These are phyloP conservation scores for Dillenia suffruticosa DNA, from an alignment of 164 flowering plant species.

Conservation along the genomic window DNA sequence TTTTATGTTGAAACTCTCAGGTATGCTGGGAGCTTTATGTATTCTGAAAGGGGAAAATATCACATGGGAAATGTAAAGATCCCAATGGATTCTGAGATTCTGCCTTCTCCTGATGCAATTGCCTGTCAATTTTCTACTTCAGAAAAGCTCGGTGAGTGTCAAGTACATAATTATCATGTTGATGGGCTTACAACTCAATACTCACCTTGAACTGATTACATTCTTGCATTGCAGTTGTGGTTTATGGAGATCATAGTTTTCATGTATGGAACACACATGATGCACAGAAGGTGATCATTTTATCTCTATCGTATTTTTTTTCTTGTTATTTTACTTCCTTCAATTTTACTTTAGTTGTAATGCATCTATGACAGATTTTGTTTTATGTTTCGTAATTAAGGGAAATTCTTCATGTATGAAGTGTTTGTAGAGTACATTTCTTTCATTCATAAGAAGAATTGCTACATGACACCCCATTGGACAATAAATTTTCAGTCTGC, in stretches of 20 bases:
- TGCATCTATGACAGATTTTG: neutral
- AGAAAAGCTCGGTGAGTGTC: constrained; percentile 57
- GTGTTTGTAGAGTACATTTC: neutral
- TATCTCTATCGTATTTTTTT: neutral
- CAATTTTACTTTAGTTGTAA: neutral
- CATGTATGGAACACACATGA: constrained; percentile 62
- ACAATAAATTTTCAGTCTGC: constrained; percentile 41
- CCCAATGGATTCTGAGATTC: constrained; percentile 11
- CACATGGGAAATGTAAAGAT: constrained; percentile 7
- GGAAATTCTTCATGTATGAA: neutral
- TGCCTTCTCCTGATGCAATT: constrained; percentile 58
- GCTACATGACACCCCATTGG: constrained; percentile 2
- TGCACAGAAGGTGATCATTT: constrained; percentile 36
- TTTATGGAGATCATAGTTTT: constrained; percentile 70
- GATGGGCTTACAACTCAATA: neutral
- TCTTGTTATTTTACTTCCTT: neutral
- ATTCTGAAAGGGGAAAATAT: constrained; percentile 29
- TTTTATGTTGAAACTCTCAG: constrained; percentile 29
- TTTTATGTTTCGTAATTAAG: neutral
- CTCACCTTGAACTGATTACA: neutral
- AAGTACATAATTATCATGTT: neutral
- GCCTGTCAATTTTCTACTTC: constrained; percentile 70
- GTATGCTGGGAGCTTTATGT: constrained; percentile 40
- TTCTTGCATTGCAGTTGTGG: constrained; percentile 50
- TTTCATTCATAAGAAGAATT: neutral